Evolutionary conservation across 164 flowering plant species (phyloP).

Genomic region (Echeveria elegans): DNA sequence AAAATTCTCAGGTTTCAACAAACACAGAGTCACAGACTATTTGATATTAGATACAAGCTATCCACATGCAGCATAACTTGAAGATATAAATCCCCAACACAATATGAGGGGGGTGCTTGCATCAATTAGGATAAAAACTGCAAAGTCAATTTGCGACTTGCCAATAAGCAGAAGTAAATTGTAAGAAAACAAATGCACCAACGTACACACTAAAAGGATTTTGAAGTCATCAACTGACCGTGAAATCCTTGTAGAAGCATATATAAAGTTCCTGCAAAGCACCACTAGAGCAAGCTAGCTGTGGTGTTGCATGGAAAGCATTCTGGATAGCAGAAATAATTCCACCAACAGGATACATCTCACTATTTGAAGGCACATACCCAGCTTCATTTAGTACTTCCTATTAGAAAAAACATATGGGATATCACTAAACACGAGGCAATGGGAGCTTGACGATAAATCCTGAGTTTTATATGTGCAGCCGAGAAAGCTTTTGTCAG

Average conservation of each 20-base stretch:
- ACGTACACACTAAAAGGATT: neutral
- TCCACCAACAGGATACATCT: conserved; percentile 70
- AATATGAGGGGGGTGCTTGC: no score
- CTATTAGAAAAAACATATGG: conserved; percentile 24
- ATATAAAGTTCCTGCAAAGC: conserved; percentile 62
- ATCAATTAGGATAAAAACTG: no score
- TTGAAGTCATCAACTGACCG: conserved; percentile 32
- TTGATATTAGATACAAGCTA: neutral
- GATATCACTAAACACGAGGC: neutral
- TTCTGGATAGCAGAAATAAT: conserved; percentile 68
- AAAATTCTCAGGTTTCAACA: conserved; percentile 5
- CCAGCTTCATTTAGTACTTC: conserved; percentile 63
- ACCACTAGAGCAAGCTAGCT: conserved; percentile 46
- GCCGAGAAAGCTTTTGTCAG: neutral
- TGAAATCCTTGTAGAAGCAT: conserved; percentile 80
- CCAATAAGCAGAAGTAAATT: no score
- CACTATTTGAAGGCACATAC: conserved; percentile 55
- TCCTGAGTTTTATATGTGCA: neutral
- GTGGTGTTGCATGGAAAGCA: conserved; percentile 61
- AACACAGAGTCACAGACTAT: neutral
- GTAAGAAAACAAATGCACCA: no score
- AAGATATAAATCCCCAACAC: no score
- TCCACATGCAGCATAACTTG: neutral
- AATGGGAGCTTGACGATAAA: neutral
- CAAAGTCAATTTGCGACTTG: no score